A percentile compares a stretch with the other conserved stretches of the same genome.
phyloP scores from a whole-genome alignment of 768 basidiomycete genomes.

The Trametes coccinea region DNA sequence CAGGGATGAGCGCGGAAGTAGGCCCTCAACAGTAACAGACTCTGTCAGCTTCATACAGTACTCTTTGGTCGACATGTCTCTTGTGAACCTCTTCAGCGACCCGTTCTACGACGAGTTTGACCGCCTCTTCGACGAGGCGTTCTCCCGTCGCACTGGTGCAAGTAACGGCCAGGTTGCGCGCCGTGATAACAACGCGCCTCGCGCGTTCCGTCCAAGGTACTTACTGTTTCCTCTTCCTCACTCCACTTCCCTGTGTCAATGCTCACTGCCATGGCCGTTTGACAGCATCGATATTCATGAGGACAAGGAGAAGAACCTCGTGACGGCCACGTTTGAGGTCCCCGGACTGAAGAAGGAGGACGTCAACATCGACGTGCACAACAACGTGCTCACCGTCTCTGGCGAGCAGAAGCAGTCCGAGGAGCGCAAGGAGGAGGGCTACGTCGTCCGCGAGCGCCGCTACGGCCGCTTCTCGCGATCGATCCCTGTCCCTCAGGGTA shows the following conservation, averaged over 20 bases:
- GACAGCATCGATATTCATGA: slow-evolving; percentile 50
- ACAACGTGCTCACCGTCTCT: slow-evolving; percentile 48
- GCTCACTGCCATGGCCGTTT: not conserved
- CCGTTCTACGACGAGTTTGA: slow-evolving; percentile 45
- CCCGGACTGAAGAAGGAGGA: slow-evolving; percentile 54
- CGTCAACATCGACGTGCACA: slow-evolving; percentile 48
- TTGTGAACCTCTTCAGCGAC: slow-evolving; percentile 41
- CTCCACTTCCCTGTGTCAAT: not conserved
- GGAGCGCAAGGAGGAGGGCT: slow-evolving; percentile 39
- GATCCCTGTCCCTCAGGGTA: slow-evolving; percentile 48
- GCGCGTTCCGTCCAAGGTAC: slow-evolving; percentile 23
- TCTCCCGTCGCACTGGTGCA: slow-evolving; percentile 25
- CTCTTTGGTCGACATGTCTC: slow-evolving; percentile 28
- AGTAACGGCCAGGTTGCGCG: slow-evolving; percentile 13
- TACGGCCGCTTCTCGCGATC: slow-evolving; percentile 51
- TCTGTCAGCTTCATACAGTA: not conserved
- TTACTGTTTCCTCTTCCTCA: not conserved
- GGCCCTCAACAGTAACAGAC: not conserved
- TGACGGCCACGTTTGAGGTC: slow-evolving; percentile 56
- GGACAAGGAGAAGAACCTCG: slow-evolving; percentile 39
- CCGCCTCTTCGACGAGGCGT: slow-evolving; percentile 44
- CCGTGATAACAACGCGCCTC: not conserved
- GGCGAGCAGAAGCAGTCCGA: slow-evolving; percentile 40
- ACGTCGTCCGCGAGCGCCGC: slow-evolving; percentile 47
- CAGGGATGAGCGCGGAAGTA: not conserved